Evolutionary conservation across 2,329 filamentous ascomycete species (phyloP), one percentile per base, ranked within the genome.

Genomic region (Cladosporium sp.): DNA sequence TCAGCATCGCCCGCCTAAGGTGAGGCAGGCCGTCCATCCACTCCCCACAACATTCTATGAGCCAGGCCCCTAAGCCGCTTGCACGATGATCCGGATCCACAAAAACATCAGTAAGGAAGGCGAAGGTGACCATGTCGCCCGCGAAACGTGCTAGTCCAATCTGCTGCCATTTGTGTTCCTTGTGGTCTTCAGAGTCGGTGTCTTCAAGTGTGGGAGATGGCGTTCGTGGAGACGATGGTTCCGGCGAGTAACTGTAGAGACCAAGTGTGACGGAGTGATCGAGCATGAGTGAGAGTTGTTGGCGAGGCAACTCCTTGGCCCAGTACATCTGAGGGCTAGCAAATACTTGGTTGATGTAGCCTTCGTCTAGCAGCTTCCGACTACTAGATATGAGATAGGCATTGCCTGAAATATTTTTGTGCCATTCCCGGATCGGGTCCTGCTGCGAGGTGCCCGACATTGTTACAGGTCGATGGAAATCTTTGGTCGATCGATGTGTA

Each of bases 41-140:
- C 25, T 67, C 63, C 3, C 58, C 40, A 35, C 58, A 61, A 34
- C 66, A 68, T 5, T 20, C 35, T 3, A 66, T 61, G 13, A 69
- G 42, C 65, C 66, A 69, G n/a, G 56, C 61, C 5, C 61, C 64
- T 4, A 69, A 51, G 6, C 65, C 67, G 1, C 32, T 50, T 5
- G 59, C 56, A 10, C 65, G 60, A 13, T 61, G 42, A 10, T 62
- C 60, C 10, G 61, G 62, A 6, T 22, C 28, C 17, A 68, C 56
- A 44, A 61, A 70, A 13, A 69, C 66, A 37, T 69, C 66, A 2
- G 63, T 65, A n/a, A 70, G 47, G 52, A 67, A 69, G 7, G 57
- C 60, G 6, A 61, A 59, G 5, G 65, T 65, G 28, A 68, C 62
- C 42, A 64, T 58, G 47, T 70, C 67, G 3, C 65, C 66, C 15